A percentile compares a stretch with the other conserved stretches of the same genome.
Conservation (phyloP, 208 protist genomes). For the Naegleria gruberi region DNA sequence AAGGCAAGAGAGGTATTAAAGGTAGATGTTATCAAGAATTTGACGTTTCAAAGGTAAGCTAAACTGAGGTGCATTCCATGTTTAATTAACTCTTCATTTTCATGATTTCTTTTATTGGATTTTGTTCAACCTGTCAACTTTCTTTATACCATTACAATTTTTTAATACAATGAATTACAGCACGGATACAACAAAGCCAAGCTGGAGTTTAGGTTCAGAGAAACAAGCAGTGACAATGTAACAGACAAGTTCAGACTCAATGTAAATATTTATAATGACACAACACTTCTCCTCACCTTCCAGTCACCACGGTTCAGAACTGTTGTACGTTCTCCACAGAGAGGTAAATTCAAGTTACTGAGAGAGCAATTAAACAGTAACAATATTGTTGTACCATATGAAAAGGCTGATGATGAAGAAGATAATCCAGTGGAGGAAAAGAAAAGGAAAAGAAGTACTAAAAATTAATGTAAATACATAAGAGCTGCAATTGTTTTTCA, state of each 20-base stretch:
- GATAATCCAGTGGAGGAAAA: too few species aligned
- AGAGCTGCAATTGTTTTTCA: too few species aligned
- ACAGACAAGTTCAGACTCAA: neutral
- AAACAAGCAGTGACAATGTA: neutral
- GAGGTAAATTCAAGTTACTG: neutral
- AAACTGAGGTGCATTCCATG: neutral
- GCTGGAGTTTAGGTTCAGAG: neutral
- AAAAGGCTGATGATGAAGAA: neutral
- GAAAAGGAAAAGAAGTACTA: too few species aligned
- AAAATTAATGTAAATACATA: too few species aligned
- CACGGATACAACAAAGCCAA: neutral
- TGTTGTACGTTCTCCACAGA: neutral
- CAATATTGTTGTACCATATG: neutral
- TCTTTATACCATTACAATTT: too few species aligned
- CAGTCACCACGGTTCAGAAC: neutral
- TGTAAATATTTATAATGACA: neutral
- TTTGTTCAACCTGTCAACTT: neutral
- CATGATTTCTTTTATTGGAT: neutral
- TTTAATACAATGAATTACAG: neutral
- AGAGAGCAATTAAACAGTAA: neutral
- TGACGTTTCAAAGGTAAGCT: neutral
- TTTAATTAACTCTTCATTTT: neutral
- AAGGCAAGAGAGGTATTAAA: neutral
- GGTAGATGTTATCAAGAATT: slow-evolving; percentile 8
- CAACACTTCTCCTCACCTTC: neutral